Evolutionary conservation across 176 grass and related monocot species (phyloP).

Genomic region (Poa annua): DNA sequence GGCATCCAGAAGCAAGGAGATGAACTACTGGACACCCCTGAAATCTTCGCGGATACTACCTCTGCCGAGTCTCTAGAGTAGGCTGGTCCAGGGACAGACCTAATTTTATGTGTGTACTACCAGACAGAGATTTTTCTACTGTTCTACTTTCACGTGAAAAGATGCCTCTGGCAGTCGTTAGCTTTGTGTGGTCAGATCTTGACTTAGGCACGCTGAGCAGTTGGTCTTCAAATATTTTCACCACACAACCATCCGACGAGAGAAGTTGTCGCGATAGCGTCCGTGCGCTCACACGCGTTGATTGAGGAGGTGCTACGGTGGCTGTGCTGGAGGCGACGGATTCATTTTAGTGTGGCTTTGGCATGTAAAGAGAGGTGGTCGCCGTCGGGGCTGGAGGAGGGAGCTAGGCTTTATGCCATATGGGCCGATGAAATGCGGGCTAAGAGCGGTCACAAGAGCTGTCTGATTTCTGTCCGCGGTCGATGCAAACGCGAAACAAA

Average conservation of each 20-base stretch:
- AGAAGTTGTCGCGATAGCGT: too few relatives aligned
- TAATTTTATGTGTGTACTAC: slow-evolving; percentile 19
- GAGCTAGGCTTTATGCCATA: too few relatives aligned
- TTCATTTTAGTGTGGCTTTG: too few relatives aligned
- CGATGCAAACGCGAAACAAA: too few relatives aligned
- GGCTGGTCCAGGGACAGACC: slow-evolving; percentile 39
- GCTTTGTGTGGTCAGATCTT: slow-evolving; percentile 60
- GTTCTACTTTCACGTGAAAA: slow-evolving; percentile 47
- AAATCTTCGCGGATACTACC: slow-evolving; percentile 19
- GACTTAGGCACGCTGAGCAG: slow-evolving; percentile 36
- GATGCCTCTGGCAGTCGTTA: slow-evolving; percentile 49
- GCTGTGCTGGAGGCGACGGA: too few relatives aligned
- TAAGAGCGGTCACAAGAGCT: too few relatives aligned
- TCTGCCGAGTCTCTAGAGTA: background rate
- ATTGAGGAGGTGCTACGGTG: too few relatives aligned
- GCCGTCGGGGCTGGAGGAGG: too few relatives aligned
- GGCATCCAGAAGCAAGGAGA: background rate
- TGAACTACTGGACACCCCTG: slow-evolving; percentile 1
- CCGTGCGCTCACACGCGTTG: too few relatives aligned
- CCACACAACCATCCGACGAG: background rate
- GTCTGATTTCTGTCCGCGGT: too few relatives aligned
- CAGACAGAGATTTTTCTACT: slow-evolving; percentile 18
- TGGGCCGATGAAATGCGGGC: too few relatives aligned
- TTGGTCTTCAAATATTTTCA: slow-evolving; percentile 27
- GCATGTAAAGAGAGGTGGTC: too few relatives aligned